Conservation (phyloP, 352 stramenopile species). For the Pythium dissotocum region DNA sequence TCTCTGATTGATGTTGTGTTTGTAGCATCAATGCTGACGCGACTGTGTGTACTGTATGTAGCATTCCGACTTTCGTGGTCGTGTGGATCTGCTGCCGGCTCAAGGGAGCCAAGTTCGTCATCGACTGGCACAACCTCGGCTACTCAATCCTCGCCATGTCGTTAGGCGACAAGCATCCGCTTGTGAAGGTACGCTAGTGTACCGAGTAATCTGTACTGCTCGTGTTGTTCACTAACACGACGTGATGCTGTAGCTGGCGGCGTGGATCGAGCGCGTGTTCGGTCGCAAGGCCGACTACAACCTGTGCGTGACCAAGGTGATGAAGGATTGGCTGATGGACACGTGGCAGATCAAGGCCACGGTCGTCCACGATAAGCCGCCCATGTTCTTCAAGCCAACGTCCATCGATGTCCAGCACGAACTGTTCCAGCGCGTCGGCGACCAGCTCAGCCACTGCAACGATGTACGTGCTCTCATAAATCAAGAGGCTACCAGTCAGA, state of each 20-base stretch:
- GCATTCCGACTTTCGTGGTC: constrained; percentile 94
- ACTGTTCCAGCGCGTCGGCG: constrained; percentile 84
- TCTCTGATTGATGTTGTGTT: neutral
- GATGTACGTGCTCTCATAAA: constrained; percentile 40
- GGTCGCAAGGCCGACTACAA: constrained; percentile 92
- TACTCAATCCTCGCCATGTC: constrained; percentile 96
- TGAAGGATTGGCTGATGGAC: constrained; percentile 92
- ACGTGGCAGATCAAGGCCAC: constrained; percentile 90
- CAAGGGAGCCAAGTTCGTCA: constrained; percentile 91
- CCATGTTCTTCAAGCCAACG: constrained; percentile 91
- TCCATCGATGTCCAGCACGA: constrained; percentile 86
- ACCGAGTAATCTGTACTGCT: neutral
- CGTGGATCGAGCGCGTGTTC: constrained; percentile 87
- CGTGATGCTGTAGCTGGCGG: constrained; percentile 58
- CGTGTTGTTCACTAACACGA: neutral
- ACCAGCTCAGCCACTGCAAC: constrained; percentile 69
- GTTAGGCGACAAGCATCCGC: constrained; percentile 48
- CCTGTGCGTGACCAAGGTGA: constrained; percentile 96
- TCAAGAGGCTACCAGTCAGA: neutral
- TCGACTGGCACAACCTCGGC: constrained; percentile 99
- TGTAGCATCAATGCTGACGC: constrained; percentile 23
- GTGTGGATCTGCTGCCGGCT: constrained; percentile 75
- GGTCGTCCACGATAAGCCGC: constrained; percentile 95
- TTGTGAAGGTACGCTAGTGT: constrained; percentile 61
- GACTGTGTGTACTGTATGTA: neutral